Percentiles rank a stretch among this genome's conserved stretches.
These are phyloP conservation scores for Cladophialophora chaetospira DNA, from an alignment of 2,329 filamentous ascomycete genomes.

Conservation along the genomic window DNA sequence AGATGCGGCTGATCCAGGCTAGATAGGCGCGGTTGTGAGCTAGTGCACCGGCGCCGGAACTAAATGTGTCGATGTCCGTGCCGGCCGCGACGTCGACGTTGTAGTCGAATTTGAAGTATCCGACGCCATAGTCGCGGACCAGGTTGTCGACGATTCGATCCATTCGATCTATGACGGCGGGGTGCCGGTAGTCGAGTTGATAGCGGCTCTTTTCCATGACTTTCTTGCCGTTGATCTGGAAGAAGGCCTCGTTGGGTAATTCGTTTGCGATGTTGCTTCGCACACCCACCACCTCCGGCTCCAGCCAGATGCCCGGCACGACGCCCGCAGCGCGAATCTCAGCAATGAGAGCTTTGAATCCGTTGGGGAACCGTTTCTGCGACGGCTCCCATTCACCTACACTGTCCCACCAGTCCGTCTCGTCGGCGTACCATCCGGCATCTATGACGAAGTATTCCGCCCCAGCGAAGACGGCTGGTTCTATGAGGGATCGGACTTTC, in stretches of 20 bases:
- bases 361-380: conserved; percentile 37
- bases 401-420: conserved; percentile 42
- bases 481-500: conserved; percentile 38
- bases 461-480: conserved; percentile 36
- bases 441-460: conserved; percentile 45
- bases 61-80: conserved; percentile 36
- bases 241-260: conserved; percentile 40
- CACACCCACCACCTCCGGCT: conserved; percentile 42
- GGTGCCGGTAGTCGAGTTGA: conserved; percentile 41
- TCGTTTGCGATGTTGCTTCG: conserved; percentile 33
- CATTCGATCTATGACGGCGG: conserved; percentile 33
- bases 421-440: conserved; percentile 43
- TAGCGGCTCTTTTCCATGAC: conserved; percentile 39
- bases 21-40: conserved; percentile 41
- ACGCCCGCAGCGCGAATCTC: conserved; percentile 35
- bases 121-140: conserved; percentile 35
- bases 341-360: conserved; percentile 35
- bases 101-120: conserved; percentile 45
- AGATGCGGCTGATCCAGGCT: conserved; percentile 36
- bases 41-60: conserved; percentile 35
- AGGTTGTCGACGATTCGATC: conserved; percentile 33
- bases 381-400: conserved; percentile 42
- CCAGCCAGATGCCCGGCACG: conserved; percentile 40
- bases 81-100: conserved; percentile 42
- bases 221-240: conserved; percentile 37